phyloP scores from a whole-genome alignment of 2,329 filamentous ascomycete genomes.

The Tolypocladium cylindrosporum region DNA sequence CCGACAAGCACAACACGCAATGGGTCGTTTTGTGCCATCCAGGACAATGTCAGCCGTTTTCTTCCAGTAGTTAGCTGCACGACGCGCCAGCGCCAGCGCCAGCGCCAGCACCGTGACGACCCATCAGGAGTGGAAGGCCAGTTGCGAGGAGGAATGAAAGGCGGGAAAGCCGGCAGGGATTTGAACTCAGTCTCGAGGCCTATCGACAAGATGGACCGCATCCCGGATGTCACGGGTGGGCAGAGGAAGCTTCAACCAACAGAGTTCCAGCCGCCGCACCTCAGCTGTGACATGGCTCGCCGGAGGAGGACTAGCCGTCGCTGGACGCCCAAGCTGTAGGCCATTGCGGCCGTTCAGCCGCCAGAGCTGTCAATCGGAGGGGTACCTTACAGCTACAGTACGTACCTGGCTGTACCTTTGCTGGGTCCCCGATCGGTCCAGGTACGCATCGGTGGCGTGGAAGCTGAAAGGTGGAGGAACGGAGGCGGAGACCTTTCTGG shows the following conservation, averaged over 20 bases:
- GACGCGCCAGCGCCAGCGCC: background rate
- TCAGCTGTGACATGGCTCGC: background rate
- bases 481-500: background rate
- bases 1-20: background rate
- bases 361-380: background rate
- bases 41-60: background rate
- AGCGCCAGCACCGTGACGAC: background rate
- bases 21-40: background rate
- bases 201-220: background rate
- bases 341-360: background rate
- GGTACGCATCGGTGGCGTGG: constrained; percentile 1
- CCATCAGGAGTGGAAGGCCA: background rate
- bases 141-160: background rate
- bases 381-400: background rate
- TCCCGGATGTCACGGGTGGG: background rate
- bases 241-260: background rate
- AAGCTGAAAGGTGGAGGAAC: background rate
- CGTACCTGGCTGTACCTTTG: background rate
- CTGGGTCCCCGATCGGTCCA: background rate
- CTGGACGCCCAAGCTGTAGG: background rate
- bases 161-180: background rate
- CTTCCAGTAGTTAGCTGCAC: background rate
- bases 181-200: background rate
- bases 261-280: background rate
- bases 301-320: background rate